A percentile compares a stretch with the other conserved stretches of the same genome.
These are phyloP conservation scores for Corniculantispora saksenae DNA, from an alignment of 2,329 filamentous ascomycete species.

Conservation along the genomic window DNA sequence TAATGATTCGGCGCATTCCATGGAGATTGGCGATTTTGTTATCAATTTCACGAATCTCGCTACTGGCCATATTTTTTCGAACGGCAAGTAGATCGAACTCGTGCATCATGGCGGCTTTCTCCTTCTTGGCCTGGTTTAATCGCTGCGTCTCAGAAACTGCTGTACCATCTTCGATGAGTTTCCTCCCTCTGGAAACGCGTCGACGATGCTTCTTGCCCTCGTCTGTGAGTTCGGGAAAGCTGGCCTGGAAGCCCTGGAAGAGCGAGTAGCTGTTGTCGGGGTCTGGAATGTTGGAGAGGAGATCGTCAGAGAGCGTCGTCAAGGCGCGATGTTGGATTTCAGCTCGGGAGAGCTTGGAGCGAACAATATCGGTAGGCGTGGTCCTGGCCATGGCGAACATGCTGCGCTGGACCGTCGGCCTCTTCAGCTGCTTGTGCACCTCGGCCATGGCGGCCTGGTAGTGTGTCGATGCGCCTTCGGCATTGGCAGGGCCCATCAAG, in stretches of 20 bases:
- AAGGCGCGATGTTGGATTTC: conserved; percentile 95
- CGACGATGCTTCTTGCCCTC: conserved; percentile 71
- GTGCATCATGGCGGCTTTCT: conserved; percentile 78
- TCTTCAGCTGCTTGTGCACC: conserved; percentile 84
- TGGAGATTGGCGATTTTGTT: conserved; percentile 93
- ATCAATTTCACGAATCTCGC: conserved; percentile 94
- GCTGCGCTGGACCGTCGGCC: conserved; percentile 80
- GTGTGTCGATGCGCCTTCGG: conserved; percentile 57
- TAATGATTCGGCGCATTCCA: conserved; percentile 87
- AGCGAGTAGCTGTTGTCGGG: conserved; percentile 84
- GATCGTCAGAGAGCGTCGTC: conserved; percentile 84
- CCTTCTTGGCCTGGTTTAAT: conserved; percentile 74
- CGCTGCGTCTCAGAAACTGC: conserved; percentile 57
- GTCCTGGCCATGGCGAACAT: conserved; percentile 91
- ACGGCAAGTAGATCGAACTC: conserved; percentile 88
- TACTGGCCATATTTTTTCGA: conserved; percentile 95
- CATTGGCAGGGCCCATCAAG: conserved; percentile 69
- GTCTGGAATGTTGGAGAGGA: conserved; percentile 86
- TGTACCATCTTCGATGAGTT: conserved; percentile 68
- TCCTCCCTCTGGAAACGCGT: conserved; percentile 72
- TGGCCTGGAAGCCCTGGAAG: conserved; percentile 95
- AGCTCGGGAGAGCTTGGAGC: conserved; percentile 82
- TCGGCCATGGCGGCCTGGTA: conserved; percentile 88
- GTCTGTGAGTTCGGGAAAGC: conserved; percentile 71
- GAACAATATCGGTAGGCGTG: conserved; percentile 89